phyloP scores from a whole-genome alignment of 106 monocot species.

The Ottelia alismoides region DNA sequence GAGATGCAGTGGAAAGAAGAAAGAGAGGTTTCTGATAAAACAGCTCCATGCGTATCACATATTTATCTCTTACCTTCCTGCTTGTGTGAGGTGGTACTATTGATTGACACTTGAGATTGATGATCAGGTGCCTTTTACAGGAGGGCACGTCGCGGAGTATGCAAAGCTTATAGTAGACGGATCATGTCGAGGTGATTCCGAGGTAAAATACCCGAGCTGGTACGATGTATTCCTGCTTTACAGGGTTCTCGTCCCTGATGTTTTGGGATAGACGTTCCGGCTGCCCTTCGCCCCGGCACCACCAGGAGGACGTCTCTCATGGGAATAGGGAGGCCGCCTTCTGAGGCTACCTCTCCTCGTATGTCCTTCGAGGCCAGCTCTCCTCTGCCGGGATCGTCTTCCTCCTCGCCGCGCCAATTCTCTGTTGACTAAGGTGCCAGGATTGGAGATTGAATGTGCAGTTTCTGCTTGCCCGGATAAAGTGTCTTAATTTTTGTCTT shows the following conservation, averaged over 20 bases:
- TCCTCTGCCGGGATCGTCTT: no score
- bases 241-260: slow-evolving; percentile 51
- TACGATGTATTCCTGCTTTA: slow-evolving; percentile 51
- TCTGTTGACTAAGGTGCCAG: no score
- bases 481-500: no score
- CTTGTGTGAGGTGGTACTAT: not conserved
- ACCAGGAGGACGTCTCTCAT: slow-evolving; percentile 9
- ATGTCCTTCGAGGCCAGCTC: no score
- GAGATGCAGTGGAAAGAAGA: slow-evolving; percentile 86
- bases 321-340: no score
- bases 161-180: slow-evolving; percentile 43
- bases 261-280: slow-evolving; percentile 55
- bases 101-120: not conserved
- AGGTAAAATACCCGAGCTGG: slow-evolving; percentile 60
- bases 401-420: no score
- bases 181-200: slow-evolving; percentile 53
- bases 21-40: slow-evolving; percentile 33
- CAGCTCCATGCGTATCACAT: not conserved
- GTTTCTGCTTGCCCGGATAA: no score
- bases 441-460: no score
- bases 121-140: slow-evolving; percentile 28
- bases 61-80: no score
- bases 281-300: slow-evolving; percentile 17
- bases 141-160: slow-evolving; percentile 41
- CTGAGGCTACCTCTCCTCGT: no score